phyloP scores from a whole-genome alignment of 441 rosid genomes.

The Erodium trifolium region DNA sequence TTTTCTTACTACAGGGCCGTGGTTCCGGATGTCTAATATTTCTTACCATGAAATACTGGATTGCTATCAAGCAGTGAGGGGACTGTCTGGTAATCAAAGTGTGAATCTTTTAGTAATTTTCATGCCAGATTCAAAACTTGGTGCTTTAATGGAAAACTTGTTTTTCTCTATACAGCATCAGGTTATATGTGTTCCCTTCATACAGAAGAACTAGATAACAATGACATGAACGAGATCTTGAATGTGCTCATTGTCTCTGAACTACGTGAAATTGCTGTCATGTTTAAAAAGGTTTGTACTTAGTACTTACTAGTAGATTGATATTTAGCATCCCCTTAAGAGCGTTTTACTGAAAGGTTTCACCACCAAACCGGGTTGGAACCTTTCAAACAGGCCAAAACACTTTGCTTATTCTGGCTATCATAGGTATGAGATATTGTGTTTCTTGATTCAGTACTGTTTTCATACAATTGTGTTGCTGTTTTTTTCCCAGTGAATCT shows the following conservation, averaged over 20 bases:
- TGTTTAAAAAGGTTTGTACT: neutral
- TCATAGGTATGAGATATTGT: neutral
- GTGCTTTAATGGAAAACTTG: neutral
- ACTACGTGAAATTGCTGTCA: neutral
- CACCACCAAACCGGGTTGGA: neutral
- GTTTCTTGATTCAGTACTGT: neutral
- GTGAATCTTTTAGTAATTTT: conserved; percentile 3
- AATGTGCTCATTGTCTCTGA: neutral
- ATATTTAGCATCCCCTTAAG: neutral
- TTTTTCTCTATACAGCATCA: neutral
- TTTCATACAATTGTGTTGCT: neutral
- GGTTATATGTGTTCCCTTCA: neutral
- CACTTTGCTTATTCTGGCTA: neutral
- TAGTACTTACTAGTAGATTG: neutral
- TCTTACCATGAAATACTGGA: conserved; percentile 59
- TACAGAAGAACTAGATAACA: neutral
- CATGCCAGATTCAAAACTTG: neutral
- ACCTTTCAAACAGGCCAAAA: neutral
- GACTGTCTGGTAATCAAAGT: conserved; percentile 21
- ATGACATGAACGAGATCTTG: neutral
- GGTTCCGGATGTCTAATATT: conserved; percentile 71
- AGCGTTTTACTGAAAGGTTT: neutral
- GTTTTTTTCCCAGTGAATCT: neutral
- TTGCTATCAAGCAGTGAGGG: conserved; percentile 45
- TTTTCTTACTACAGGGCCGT: conserved; percentile 50